Conservation (phyloP, 768 basidiomycete genomes). For the Russula lepida region DNA sequence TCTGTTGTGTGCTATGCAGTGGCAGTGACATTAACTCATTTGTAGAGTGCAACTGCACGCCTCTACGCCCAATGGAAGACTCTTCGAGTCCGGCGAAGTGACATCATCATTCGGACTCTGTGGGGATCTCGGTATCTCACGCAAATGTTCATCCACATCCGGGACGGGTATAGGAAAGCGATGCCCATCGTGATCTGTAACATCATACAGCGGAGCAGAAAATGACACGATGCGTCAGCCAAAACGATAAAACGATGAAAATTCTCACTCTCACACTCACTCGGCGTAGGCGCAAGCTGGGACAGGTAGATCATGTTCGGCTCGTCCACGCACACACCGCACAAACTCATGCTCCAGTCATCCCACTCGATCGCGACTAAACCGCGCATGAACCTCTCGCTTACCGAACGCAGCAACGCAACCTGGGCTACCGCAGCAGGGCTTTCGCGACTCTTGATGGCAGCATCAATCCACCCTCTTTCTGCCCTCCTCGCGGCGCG, state of each 20-base stretch:
- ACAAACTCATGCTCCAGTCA: conserved; percentile 18
- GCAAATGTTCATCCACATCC: conserved; percentile 17
- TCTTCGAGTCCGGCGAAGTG: too few relatives aligned
- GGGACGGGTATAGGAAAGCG: conserved; percentile 17
- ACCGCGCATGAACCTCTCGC: conserved; percentile 9
- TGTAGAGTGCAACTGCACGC: too few relatives aligned
- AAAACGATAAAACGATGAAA: neutral
- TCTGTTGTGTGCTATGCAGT: too few relatives aligned
- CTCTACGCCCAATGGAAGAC: too few relatives aligned
- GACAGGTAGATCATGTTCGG: conserved; percentile 15
- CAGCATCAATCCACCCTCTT: conserved; percentile 14
- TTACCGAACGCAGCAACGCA: conserved; percentile 1
- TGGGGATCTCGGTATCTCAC: too few relatives aligned
- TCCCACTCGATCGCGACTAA: conserved; percentile 18
- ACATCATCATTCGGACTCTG: too few relatives aligned
- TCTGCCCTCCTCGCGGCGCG: conserved; percentile 15
- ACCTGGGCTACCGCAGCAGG: conserved; percentile 12
- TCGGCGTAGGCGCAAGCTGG: conserved; percentile 17
- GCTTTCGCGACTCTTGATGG: conserved; percentile 4
- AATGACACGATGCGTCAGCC: neutral
- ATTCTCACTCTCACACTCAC: conserved; percentile 18
- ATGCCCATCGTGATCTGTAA: conserved; percentile 15
- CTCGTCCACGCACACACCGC: conserved; percentile 9
- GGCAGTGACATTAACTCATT: too few relatives aligned
- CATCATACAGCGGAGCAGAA: neutral